Evolutionary conservation across 192 early-diverging fungal genomes (phyloP).

Genomic region (Dimargaris xerosporica): DNA sequence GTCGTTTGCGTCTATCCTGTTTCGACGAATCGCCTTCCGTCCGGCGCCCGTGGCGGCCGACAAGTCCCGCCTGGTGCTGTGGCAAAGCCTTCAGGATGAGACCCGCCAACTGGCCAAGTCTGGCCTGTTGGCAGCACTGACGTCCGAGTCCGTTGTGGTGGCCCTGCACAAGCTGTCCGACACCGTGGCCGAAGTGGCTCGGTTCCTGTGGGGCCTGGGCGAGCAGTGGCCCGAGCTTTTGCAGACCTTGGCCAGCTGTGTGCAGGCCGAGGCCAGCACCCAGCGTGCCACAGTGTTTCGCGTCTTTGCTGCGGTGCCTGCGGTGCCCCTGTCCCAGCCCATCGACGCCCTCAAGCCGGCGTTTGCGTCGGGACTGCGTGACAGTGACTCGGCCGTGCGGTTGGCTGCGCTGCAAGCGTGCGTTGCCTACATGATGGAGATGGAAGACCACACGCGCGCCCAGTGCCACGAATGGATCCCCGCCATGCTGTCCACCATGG

Average conservation of each 20-base stretch:
- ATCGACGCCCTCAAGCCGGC: constrained; percentile 50
- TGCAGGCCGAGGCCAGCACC: constrained; percentile 52
- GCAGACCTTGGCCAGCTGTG: constrained; percentile 63
- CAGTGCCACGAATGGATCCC: constrained; percentile 44
- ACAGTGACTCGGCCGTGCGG: constrained; percentile 49
- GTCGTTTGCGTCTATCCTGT: constrained; percentile 46
- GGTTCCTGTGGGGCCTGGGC: constrained; percentile 12
- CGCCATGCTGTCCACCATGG: constrained; percentile 67
- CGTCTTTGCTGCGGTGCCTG: constrained; percentile 72
- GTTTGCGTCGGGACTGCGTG: constrained; percentile 57
- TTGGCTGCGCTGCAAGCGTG: constrained; percentile 61
- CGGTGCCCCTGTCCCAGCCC: constrained; percentile 57
- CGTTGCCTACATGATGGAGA: constrained; percentile 58
- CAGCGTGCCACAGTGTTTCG: constrained; percentile 82
- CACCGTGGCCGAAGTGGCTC: constrained; percentile 78
- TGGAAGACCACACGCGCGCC: constrained; percentile 35
- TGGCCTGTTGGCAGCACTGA: constrained; percentile 64
- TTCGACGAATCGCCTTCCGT: constrained; percentile 49
- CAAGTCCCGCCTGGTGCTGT: constrained; percentile 44
- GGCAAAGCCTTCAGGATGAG: constrained; percentile 47
- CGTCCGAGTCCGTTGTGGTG: constrained; percentile 48
- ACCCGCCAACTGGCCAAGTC: constrained; percentile 53
- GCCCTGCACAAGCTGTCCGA: constrained; percentile 90
- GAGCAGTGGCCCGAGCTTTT: constrained; percentile 72
- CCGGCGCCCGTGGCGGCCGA: constrained; percentile 21